Percentiles rank a stretch among this genome's conserved stretches.
phyloP scores from a whole-genome alignment of 2,329 filamentous ascomycete species.

The Leptodontidium sp. region DNA sequence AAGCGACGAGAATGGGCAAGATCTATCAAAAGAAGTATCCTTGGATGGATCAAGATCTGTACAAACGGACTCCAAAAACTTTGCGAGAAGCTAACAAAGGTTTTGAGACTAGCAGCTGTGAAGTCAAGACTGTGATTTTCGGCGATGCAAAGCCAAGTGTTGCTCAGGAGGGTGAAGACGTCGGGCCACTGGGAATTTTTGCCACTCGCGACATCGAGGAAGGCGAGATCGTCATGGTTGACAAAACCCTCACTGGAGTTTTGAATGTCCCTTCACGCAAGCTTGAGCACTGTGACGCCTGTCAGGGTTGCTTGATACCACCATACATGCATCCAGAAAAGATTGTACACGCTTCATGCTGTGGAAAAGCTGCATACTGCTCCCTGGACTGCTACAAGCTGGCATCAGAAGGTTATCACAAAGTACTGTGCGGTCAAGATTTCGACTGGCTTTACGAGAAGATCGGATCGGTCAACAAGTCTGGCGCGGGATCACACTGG shows the following conservation, averaged over 20 bases:
- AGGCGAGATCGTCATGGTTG: slow-evolving; percentile 39
- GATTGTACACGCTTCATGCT: slow-evolving; percentile 33
- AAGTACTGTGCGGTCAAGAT: slow-evolving; percentile 38
- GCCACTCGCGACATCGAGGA: slow-evolving; percentile 39
- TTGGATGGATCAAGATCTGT: slow-evolving; percentile 39
- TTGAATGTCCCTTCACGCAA: slow-evolving; percentile 31
- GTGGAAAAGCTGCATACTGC: slow-evolving; percentile 39
- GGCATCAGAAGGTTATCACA: slow-evolving; percentile 39
- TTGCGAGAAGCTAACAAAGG: slow-evolving; percentile 36
- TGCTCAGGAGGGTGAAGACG: slow-evolving; percentile 33
- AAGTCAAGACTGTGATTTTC: slow-evolving; percentile 36
- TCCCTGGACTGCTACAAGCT: slow-evolving; percentile 34
- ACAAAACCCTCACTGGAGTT: slow-evolving; percentile 32
- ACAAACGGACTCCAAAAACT: slow-evolving; percentile 31
- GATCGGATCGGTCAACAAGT: neutral
- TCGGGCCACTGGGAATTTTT: slow-evolving; percentile 43
- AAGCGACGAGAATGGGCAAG: slow-evolving; percentile 27
- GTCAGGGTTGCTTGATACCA: slow-evolving; percentile 32
- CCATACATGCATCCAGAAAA: slow-evolving; percentile 28
- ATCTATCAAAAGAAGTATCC: slow-evolving; percentile 43
- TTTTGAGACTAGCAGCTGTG: slow-evolving; percentile 17
- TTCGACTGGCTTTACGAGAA: slow-evolving; percentile 38
- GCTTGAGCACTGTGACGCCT: slow-evolving; percentile 40
- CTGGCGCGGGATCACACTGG: slow-evolving; percentile 27
- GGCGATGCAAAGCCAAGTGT: slow-evolving; percentile 3